Conservation (phyloP, 2,329 filamentous ascomycete genomes). For the Pseudocercospora fuligena region DNA sequence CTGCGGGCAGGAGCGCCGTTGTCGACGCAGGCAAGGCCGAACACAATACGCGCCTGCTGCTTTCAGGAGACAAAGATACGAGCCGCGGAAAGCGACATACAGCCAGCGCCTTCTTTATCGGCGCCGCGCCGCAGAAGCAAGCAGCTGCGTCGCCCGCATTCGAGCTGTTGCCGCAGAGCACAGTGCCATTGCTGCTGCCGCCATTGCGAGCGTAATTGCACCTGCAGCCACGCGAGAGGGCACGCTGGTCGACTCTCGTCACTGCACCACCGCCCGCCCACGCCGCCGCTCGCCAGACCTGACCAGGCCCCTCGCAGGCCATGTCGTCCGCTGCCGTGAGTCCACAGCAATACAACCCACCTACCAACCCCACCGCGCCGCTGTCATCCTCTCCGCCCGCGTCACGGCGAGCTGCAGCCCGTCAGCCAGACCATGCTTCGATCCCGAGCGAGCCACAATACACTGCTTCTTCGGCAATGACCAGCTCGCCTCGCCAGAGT, state of each 20-base stretch:
- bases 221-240: neutral
- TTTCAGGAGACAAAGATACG: constrained; percentile 7
- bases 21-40: neutral
- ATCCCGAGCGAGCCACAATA: constrained; percentile 43
- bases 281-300: constrained; percentile 9
- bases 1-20: constrained; percentile 2
- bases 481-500: constrained; percentile 53
- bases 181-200: neutral
- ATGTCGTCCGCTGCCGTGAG: constrained; percentile 32
- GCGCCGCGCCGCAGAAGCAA: neutral
- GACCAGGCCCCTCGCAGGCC: constrained; percentile 13
- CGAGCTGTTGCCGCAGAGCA: neutral
- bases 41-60: constrained; percentile 7
- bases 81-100: neutral
- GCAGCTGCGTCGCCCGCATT: neutral
- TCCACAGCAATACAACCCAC: constrained; percentile 21
- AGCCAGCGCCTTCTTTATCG: neutral
- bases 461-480: constrained; percentile 44
- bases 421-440: constrained; percentile 43
- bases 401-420: constrained; percentile 25
- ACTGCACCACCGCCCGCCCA: neutral
- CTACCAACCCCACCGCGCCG: constrained; percentile 23
- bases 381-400: constrained; percentile 25
- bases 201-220: constrained; percentile 4
- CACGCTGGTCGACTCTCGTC: constrained; percentile 3